phyloP scores from a whole-genome alignment of 305 asterid species.

The Fraxinus baroniana region DNA sequence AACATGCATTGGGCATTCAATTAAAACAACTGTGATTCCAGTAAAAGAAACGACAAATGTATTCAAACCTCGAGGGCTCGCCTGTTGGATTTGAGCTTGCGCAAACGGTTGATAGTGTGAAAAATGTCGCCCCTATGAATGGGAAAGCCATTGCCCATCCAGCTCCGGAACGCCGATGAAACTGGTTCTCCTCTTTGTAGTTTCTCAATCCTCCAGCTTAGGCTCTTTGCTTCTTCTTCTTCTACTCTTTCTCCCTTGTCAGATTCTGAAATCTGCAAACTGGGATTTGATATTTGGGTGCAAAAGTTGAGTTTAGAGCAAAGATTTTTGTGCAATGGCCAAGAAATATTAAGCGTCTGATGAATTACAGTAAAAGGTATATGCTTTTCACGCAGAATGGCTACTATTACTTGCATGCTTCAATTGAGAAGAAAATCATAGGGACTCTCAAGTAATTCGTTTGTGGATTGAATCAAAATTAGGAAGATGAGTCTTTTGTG shows the following conservation, averaged over 20 bases:
- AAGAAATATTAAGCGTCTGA: constrained; percentile 41
- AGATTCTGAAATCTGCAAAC: constrained; percentile 28
- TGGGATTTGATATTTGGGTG: constrained; percentile 30
- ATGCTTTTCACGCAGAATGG: constrained; percentile 33
- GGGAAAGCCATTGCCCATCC: constrained; percentile 96
- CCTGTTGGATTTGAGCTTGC: constrained; percentile 57
- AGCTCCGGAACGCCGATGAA: constrained; percentile 68
- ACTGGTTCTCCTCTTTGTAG: constrained; percentile 55
- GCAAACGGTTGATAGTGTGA: constrained; percentile 72
- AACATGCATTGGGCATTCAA: background rate
- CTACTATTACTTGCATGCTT: constrained; percentile 44
- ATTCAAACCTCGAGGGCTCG: constrained; percentile 70
- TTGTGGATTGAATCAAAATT: background rate
- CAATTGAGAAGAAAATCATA: background rate
- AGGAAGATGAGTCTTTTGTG: background rate
- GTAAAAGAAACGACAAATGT: background rate
- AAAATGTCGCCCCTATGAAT: constrained; percentile 75
- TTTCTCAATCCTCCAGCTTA: constrained; percentile 69
- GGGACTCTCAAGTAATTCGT: background rate
- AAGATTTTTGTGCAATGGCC: constrained; percentile 17
- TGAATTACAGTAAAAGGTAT: constrained; percentile 39
- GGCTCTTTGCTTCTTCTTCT: constrained; percentile 36
- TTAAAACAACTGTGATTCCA: too few species aligned
- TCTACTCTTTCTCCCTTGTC: constrained; percentile 26
- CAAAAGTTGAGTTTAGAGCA: constrained; percentile 31